Evolutionary conservation across 2,329 filamentous ascomycete genomes (phyloP).

Genomic region (Aspergillaceae sp.): DNA sequence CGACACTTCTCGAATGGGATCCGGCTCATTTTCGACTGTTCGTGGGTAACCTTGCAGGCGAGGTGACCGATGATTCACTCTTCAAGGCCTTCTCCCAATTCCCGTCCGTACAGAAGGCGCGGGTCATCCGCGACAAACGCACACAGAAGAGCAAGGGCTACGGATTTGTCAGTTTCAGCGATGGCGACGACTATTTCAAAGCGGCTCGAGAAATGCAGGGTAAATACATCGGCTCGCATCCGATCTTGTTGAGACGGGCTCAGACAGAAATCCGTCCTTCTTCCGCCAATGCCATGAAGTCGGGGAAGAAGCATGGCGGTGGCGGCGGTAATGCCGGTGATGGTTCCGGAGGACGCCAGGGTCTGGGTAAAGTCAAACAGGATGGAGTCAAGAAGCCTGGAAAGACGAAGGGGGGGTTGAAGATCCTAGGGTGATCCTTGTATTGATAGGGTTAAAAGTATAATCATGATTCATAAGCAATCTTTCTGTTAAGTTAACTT

Average conservation of each 20-base stretch:
- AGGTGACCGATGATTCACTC: conserved; percentile 92
- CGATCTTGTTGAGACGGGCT: conserved; percentile 75
- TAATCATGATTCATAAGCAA: too few relatives aligned
- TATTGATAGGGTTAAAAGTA: background rate
- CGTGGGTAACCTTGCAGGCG: conserved; percentile 91
- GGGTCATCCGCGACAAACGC: conserved; percentile 89
- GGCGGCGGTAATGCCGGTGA: conserved; percentile 12
- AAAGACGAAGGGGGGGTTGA: conserved; percentile 40
- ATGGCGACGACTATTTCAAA: conserved; percentile 92
- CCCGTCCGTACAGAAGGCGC: conserved; percentile 79
- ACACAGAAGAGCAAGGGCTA: conserved; percentile 95
- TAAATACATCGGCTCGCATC: conserved; percentile 98
- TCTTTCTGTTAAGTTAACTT: too few relatives aligned
- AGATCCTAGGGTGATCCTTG: conserved; percentile 33
- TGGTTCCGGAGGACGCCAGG: conserved; percentile 24
- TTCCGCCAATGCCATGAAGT: conserved; percentile 48
- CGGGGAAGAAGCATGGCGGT: conserved; percentile 45
- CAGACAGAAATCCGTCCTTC: conserved; percentile 83
- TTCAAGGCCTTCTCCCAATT: conserved; percentile 90
- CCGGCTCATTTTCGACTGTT: conserved; percentile 89
- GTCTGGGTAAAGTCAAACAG: conserved; percentile 35
- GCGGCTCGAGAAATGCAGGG: conserved; percentile 97
- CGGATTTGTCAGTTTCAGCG: conserved; percentile 91
- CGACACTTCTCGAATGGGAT: conserved; percentile 87
- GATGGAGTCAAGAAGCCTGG: conserved; percentile 38